phyloP scores from a whole-genome alignment of 441 rosid genomes.

The Capsella rubella region DNA sequence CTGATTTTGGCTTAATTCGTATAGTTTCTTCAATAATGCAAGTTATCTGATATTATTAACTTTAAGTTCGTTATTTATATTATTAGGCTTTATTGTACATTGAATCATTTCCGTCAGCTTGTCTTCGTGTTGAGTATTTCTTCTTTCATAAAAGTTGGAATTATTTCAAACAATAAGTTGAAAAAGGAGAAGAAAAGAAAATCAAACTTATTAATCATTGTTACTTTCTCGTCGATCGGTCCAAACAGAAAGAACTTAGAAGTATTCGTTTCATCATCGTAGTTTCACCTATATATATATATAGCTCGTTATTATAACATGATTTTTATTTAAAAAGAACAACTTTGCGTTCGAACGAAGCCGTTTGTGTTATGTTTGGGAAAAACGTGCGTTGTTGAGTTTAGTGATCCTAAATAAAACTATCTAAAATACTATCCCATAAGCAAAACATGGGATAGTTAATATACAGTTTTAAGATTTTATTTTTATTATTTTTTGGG shows the following conservation, averaged over 20 bases:
- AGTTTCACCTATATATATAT: not conserved
- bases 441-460: not conserved
- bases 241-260: not conserved
- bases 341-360: conserved; percentile 10
- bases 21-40: not conserved
- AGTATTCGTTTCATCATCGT: not conserved
- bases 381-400: conserved; percentile 21
- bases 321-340: not conserved
- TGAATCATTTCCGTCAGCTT: not conserved
- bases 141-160: too few species aligned
- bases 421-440: too few species aligned
- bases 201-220: too few species aligned
- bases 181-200: too few species aligned
- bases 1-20: conserved; percentile 4
- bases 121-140: too few species aligned
- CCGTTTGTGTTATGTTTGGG: conserved; percentile 13
- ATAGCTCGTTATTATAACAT: not conserved
- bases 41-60: not conserved
- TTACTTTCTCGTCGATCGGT: too few species aligned
- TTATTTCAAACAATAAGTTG: too few species aligned
- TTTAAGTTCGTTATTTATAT: not conserved
- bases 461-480: not conserved
- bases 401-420: not conserved
- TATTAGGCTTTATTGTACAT: not conserved
- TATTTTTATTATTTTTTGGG: too few species aligned